Evolutionary conservation across 305 asterid genomes (phyloP).

Genomic region (Coffea humblotiana): DNA sequence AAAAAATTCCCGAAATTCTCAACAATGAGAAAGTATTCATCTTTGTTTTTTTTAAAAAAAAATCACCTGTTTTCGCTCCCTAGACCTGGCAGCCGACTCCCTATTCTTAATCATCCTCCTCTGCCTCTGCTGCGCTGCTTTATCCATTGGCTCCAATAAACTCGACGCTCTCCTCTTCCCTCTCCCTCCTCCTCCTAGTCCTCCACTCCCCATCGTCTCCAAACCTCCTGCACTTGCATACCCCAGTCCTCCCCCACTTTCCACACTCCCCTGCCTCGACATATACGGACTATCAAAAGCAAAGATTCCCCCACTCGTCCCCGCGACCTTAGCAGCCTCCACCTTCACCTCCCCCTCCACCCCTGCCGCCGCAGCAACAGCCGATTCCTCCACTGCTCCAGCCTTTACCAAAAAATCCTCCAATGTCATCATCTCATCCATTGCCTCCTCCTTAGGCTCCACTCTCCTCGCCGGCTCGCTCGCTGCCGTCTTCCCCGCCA

Average conservation of each 20-base stretch:
- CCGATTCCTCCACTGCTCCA: constrained; percentile 66
- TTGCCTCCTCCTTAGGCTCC: constrained; percentile 48
- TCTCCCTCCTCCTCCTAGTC: constrained; percentile 36
- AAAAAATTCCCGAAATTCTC: background rate
- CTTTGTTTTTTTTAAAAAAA: background rate
- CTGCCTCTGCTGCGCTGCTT: constrained; percentile 67
- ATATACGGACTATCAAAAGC: constrained; percentile 34
- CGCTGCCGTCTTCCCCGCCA: constrained; percentile 58
- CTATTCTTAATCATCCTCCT: constrained; percentile 87
- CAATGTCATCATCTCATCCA: constrained; percentile 85
- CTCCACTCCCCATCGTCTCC: constrained; percentile 43
- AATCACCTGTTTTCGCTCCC: constrained; percentile 86
- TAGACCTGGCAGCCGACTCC: constrained; percentile 87
- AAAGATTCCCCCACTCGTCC: constrained; percentile 47
- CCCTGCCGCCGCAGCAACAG: constrained; percentile 2
- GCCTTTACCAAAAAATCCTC: constrained; percentile 87
- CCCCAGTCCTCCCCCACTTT: constrained; percentile 25
- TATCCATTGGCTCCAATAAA: constrained; percentile 70
- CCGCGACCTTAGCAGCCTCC: constrained; percentile 37
- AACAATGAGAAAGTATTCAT: background rate
- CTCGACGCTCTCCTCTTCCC: constrained; percentile 57
- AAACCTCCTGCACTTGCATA: constrained; percentile 27
- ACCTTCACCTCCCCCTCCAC: constrained; percentile 44
- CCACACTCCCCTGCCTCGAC: constrained; percentile 29
- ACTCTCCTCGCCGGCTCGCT: constrained; percentile 23